Conservation (phyloP, 2,329 filamentous ascomycete genomes). For the Lithohypha guttulata region DNA sequence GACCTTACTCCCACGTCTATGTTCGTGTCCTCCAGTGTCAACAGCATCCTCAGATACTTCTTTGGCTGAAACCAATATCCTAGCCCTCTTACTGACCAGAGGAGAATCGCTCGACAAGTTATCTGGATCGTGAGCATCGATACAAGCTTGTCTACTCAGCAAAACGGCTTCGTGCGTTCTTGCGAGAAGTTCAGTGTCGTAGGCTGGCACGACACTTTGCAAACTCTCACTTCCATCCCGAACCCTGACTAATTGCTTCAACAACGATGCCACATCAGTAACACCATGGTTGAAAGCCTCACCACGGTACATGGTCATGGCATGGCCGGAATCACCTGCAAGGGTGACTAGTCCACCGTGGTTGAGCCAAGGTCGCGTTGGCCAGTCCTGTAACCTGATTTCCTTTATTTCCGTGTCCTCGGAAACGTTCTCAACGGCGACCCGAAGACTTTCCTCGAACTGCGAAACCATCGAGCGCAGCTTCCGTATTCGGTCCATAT, state of each 20-base stretch:
- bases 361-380: conserved; percentile 24
- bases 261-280: conserved; percentile 22
- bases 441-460: conserved; percentile 22
- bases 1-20: no score
- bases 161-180: conserved; percentile 25
- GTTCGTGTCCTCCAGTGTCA: no score
- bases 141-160: conserved; percentile 27
- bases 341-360: conserved; percentile 24
- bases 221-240: not conserved
- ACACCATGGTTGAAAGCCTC: conserved; percentile 28
- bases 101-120: conserved; percentile 24
- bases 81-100: conserved; percentile 24
- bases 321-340: conserved; percentile 28
- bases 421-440: conserved; percentile 22
- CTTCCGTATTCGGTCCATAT: conserved; percentile 27
- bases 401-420: conserved; percentile 23
- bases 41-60: no score
- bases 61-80: no score
- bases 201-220: conserved; percentile 20
- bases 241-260: conserved; percentile 7
- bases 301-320: conserved; percentile 30
- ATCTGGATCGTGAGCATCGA: conserved; percentile 27
- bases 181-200: conserved; percentile 26
- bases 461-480: conserved; percentile 29
- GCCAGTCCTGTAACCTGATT: conserved; percentile 23